Percentiles rank a stretch among this genome's conserved stretches.
Conservation (phyloP, 805 yeast species). For the Candida vaughaniae region DNA sequence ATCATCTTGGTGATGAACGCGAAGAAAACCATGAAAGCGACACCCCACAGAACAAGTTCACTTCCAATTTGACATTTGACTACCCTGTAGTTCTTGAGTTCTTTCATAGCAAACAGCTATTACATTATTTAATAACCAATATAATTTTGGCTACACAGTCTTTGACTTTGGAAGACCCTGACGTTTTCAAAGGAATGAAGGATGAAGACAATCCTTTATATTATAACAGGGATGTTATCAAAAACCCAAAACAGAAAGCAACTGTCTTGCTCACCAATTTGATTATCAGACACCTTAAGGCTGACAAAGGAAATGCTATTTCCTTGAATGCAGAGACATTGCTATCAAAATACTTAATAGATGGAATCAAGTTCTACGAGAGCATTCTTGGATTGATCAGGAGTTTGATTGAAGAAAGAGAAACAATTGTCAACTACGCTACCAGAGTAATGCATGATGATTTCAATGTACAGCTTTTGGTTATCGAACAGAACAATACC, state of each 20-base stretch:
- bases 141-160: constrained; percentile 68
- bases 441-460: constrained; percentile 78
- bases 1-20: background rate
- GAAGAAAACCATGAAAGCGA: background rate
- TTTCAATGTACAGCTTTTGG: constrained; percentile 56
- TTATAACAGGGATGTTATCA: constrained; percentile 37
- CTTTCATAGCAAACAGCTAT: constrained; percentile 67
- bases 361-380: constrained; percentile 34
- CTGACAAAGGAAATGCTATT: constrained; percentile 29
- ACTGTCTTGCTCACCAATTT: constrained; percentile 47
- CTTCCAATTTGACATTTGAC: constrained; percentile 34
- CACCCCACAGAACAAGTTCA: constrained; percentile 3
- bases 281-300: constrained; percentile 46
- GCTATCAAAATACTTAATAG: constrained; percentile 36
- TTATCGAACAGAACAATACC: constrained; percentile 47
- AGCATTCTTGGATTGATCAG: constrained; percentile 43
- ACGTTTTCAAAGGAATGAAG: constrained; percentile 62
- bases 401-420: constrained; percentile 68
- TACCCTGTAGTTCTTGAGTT: constrained; percentile 67
- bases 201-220: constrained; percentile 48
- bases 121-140: constrained; percentile 59
- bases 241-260: constrained; percentile 47
- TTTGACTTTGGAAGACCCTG: constrained; percentile 71
- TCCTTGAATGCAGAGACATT: constrained; percentile 39
- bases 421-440: constrained; percentile 66